These are phyloP conservation scores for barrel medic (Medicago truncatula) DNA, from an alignment of 306 rosid genomes.

Conservation along the genomic window DNA sequence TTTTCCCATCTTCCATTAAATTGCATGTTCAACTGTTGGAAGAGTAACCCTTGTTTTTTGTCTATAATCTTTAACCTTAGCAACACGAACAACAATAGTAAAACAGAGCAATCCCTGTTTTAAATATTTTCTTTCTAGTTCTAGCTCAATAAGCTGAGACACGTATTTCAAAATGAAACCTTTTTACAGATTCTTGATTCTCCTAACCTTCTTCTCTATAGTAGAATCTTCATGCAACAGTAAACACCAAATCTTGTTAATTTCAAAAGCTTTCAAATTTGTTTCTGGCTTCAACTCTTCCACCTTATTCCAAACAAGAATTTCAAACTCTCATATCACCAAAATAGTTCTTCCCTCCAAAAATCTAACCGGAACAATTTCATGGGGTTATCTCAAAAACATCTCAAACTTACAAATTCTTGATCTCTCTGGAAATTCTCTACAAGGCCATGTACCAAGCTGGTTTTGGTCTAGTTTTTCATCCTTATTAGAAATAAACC, in stretches of 20 bases:
- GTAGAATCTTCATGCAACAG: constrained; percentile 63
- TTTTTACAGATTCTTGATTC: constrained; percentile 50
- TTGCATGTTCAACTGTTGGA: background rate
- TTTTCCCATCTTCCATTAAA: background rate
- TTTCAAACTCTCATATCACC: constrained; percentile 44
- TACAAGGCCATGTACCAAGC: constrained; percentile 64
- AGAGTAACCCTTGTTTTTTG: background rate
- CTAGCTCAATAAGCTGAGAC: background rate
- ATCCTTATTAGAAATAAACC: constrained; percentile 51
- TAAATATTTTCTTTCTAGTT: constrained; percentile 2
- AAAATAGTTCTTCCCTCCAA: constrained; percentile 57
- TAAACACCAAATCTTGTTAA: constrained; percentile 41
- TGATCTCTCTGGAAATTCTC: constrained; percentile 72
- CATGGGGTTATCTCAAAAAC: constrained; percentile 69
- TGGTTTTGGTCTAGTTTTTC: constrained; percentile 65
- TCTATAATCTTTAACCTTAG: background rate
- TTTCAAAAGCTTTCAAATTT: constrained; percentile 70
- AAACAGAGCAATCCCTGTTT: constrained; percentile 1
- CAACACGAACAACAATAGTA: background rate
- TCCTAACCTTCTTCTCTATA: constrained; percentile 42
- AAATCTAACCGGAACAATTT: constrained; percentile 68
- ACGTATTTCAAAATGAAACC: constrained; percentile 47
- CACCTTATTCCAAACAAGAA: constrained; percentile 46
- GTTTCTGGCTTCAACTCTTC: constrained; percentile 67
- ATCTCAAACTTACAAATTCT: constrained; percentile 55